Conservation (phyloP, 805 yeast genomes). For the Saccharomycopsis guyanensis region DNA sequence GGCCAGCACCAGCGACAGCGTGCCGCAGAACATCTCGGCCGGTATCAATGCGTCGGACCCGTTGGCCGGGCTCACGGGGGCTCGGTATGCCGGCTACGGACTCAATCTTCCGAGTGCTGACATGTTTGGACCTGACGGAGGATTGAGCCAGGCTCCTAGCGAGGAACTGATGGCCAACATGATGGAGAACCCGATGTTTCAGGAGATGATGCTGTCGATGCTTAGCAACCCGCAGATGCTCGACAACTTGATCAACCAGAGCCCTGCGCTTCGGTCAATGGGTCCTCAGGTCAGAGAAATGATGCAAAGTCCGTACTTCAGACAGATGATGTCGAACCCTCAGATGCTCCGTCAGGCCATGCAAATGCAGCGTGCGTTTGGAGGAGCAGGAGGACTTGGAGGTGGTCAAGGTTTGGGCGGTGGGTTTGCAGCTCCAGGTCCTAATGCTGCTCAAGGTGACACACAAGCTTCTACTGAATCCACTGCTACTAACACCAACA, state of each 20-base stretch:
- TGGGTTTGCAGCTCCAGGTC: slow-evolving; percentile 29
- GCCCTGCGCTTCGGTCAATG: slow-evolving; percentile 78
- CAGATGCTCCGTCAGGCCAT: slow-evolving; percentile 77
- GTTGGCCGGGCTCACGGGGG: slow-evolving; percentile 86
- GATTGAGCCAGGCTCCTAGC: slow-evolving; percentile 59
- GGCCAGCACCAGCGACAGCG: slow-evolving; percentile 25
- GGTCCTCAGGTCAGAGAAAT: slow-evolving; percentile 85
- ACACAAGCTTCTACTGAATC: slow-evolving; percentile 22
- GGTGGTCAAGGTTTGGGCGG: slow-evolving; percentile 32
- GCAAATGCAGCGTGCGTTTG: slow-evolving; percentile 56
- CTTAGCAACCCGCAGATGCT: slow-evolving; percentile 83
- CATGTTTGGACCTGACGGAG: slow-evolving; percentile 94
- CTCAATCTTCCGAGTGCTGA: slow-evolving; percentile 80
- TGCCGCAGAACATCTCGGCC: slow-evolving; percentile 76
- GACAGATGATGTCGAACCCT: slow-evolving; percentile 78
- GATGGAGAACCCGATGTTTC: slow-evolving; percentile 77
- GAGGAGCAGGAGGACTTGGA: slow-evolving; percentile 30
- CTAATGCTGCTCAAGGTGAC: slow-evolving; percentile 22
- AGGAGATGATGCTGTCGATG: slow-evolving; percentile 76
- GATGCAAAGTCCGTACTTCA: slow-evolving; percentile 75
- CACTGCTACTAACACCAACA: slow-evolving; percentile 3
- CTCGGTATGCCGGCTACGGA: slow-evolving; percentile 85
- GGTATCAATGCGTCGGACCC: slow-evolving; percentile 90
- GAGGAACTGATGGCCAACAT: slow-evolving; percentile 66
- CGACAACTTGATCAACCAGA: slow-evolving; percentile 70